These are phyloP conservation scores for Solanum hybrid DNA, from an alignment of 305 asterid genomes.

Conservation along the genomic window DNA sequence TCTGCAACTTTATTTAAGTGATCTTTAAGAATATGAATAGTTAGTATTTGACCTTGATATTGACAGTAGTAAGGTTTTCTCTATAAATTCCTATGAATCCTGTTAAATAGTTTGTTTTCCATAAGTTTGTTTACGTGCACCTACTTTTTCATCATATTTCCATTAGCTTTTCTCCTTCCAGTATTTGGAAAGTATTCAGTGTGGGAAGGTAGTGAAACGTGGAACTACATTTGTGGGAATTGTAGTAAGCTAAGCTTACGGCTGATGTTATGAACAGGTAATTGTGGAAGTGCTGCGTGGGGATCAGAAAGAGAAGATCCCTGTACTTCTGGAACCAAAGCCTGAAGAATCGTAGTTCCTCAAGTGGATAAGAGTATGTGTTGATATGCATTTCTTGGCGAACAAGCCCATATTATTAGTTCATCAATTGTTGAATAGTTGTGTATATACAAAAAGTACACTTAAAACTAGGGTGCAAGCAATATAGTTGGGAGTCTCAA, in stretches of 20 bases:
- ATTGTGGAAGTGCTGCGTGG: slow-evolving; percentile 85
- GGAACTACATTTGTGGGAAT: background rate
- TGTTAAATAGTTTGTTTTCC: background rate
- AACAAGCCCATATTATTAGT: background rate
- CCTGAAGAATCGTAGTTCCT: slow-evolving; percentile 59
- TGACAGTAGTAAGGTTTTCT: background rate
- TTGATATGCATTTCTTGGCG: background rate
- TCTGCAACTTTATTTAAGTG: background rate
- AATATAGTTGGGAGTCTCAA: background rate
- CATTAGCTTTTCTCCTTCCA: background rate
- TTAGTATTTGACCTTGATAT: background rate
- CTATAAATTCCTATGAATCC: background rate
- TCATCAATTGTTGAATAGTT: background rate
- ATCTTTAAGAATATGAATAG: background rate
- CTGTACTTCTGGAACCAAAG: slow-evolving; percentile 83
- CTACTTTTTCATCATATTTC: background rate
- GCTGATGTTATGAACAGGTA: slow-evolving; percentile 33
- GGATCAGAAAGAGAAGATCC: slow-evolving; percentile 80
- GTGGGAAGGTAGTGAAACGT: background rate
- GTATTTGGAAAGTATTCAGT: background rate
- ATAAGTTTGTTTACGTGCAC: background rate
- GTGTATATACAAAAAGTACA: background rate
- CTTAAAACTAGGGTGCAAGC: background rate
- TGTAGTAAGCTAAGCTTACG: background rate
- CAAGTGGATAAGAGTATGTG: background rate